A percentile compares a stretch with the other conserved stretches of the same genome.
Conservation (phyloP, 169 alveolate species). For the Plasmodium malariae region DNA sequence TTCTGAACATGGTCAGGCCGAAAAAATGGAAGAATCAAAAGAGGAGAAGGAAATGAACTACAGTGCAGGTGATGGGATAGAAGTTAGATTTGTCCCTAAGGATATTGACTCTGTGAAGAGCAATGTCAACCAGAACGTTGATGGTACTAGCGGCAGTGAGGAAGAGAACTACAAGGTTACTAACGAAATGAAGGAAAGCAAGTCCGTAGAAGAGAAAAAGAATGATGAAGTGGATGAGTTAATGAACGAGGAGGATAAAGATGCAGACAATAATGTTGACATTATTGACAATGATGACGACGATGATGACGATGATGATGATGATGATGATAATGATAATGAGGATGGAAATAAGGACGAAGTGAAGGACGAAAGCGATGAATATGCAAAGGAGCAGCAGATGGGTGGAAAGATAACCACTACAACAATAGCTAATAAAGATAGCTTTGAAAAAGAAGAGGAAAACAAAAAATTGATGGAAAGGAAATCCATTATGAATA, state of each 20-base stretch:
- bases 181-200: too few species aligned
- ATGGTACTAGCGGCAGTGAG: neutral
- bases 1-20: neutral
- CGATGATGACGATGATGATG: neutral
- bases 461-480: neutral
- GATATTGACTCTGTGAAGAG: neutral
- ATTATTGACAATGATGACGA: neutral
- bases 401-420: neutral
- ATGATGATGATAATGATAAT: neutral
- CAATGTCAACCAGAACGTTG: neutral
- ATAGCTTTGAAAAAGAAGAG: neutral
- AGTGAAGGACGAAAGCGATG: neutral
- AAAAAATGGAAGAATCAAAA: neutral
- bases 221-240: neutral
- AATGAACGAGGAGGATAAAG: constrained; percentile 8
- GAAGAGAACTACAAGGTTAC: too few species aligned
- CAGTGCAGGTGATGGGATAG: neutral
- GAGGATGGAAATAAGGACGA: neutral
- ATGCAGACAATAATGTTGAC: neutral
- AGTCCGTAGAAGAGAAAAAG: neutral
- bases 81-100: constrained; percentile 5
- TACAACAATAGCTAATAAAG: neutral
- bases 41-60: neutral
- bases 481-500: neutral
- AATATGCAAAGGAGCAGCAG: neutral